Evolutionary conservation across 345 rosid species (phyloP).

Genomic region (Draba incana): DNA sequence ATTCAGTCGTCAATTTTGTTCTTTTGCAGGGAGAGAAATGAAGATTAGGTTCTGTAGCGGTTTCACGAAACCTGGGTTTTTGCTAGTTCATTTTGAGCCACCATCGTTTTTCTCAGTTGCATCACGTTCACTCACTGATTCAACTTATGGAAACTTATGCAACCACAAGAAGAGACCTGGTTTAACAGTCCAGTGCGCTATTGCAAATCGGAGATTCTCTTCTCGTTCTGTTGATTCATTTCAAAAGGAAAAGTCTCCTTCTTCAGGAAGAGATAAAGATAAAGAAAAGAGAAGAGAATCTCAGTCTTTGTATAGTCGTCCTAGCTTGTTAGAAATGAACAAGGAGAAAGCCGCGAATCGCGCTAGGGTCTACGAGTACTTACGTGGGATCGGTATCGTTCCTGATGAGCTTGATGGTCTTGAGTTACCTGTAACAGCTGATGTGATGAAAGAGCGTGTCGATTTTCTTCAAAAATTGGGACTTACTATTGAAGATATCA

Average conservation of each 20-base stretch:
- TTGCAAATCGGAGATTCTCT: constrained; percentile 52
- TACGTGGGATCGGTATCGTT: constrained; percentile 65
- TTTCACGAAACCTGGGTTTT: constrained; percentile 56
- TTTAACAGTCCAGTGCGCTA: constrained; percentile 45
- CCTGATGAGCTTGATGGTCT: constrained; percentile 87
- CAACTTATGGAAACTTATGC: constrained; percentile 41
- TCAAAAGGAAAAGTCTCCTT: constrained; percentile 35
- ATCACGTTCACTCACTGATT: constrained; percentile 35
- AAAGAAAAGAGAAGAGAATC: constrained; percentile 47
- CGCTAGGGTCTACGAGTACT: constrained; percentile 73
- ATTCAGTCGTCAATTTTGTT: constrained; percentile 18
- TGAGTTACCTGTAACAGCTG: constrained; percentile 87
- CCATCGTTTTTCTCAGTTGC: constrained; percentile 49
- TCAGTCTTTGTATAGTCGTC: constrained; percentile 67
- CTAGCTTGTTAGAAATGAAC: constrained; percentile 71
- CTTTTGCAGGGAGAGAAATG: constrained; percentile 44
- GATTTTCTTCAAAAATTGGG: constrained; percentile 82
- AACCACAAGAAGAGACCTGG: constrained; percentile 41
- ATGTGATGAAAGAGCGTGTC: constrained; percentile 81
- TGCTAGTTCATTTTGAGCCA: constrained; percentile 59
- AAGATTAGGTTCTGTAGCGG: constrained; percentile 58
- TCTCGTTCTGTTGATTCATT: constrained; percentile 53
- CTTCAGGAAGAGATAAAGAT: constrained; percentile 34
- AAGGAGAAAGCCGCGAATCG: constrained; percentile 71
- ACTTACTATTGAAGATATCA: constrained; percentile 76